A percentile compares a stretch with the other conserved stretches of the same genome.
Evolutionary conservation across 2,329 filamentous ascomycete genomes (phyloP).

Genomic region (Monosporascus sp.): DNA sequence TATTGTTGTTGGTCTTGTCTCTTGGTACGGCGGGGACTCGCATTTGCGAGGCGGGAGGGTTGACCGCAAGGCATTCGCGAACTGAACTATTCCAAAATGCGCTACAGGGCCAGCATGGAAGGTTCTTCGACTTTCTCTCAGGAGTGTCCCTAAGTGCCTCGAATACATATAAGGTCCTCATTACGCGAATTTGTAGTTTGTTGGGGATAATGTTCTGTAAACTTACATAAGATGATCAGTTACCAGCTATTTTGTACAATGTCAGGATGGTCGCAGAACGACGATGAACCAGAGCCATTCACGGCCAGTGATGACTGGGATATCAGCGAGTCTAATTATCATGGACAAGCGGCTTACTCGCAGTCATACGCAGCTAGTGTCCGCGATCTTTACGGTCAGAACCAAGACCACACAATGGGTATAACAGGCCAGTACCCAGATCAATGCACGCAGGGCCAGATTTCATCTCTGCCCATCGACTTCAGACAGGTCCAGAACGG

Average conservation of each 20-base stretch:
- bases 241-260: neutral
- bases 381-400: neutral
- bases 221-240: neutral
- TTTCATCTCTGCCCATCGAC: too few species aligned
- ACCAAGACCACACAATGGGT: neutral
- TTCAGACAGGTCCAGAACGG: too few species aligned
- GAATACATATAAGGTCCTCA: neutral
- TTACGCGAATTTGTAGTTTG: neutral
- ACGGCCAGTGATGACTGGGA: neutral
- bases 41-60: neutral
- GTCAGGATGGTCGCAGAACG: neutral
- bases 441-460: too few species aligned
- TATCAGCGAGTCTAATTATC: neutral
- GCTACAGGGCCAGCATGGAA: neutral
- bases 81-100: neutral
- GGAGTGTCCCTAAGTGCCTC: neutral
- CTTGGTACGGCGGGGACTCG: neutral
- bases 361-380: neutral
- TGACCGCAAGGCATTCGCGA: neutral
- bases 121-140: neutral
- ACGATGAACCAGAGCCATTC: neutral
- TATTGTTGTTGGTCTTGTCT: neutral
- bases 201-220: neutral
- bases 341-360: accelerated
- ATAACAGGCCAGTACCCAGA: neutral